Base-by-base conservation (phyloP, 371 early-diverging fungal genomes). In the Batkoa obscura region DNA sequence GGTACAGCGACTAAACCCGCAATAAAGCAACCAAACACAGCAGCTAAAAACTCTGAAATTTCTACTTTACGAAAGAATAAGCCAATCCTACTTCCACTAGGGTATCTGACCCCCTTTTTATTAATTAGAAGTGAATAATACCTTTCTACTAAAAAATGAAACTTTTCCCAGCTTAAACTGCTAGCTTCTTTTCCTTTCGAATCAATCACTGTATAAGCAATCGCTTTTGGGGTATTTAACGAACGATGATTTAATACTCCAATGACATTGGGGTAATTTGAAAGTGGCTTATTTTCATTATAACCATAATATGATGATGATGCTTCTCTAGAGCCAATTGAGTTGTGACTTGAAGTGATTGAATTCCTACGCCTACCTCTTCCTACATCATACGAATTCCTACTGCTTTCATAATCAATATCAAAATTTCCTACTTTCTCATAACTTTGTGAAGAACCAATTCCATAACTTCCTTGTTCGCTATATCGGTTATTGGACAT, bases 1-100 rank as follows among this genome's bases (percentile, higher is more conserved):
- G 91, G 91, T 10, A 90, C 87, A 1, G 89, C 89, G 3, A 81
- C 79, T 65, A 84, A 69, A 8, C 88, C 89, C 1, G 82, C 81
- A 53, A 79, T 72, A 61, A 88, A 81, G 62, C 88, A 86, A 15
- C 80, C 89, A 56, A 79, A 76, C 38, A 88, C 56, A 6, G 84
- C 83, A 1, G 79, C 80, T 32, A 88, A 63, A 59, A 79, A 88
- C 23, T 90, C 90, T 45, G 83, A 59, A 15, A 83, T 71, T 61
- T 90, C 91, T 13, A 74, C 72, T 60, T 81, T 83, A 37, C 85
- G 75, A 66, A 83, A 90, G 41, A 90, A 73, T 31, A 90, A 67
- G 1, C 85, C 84, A 1, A 90, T 76, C 3, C 81, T 70, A 50
- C 81, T 83, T 9, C 88, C 87, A 13, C 68, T 60, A 13, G 58